Percentiles rank a stretch among this genome's conserved stretches.
phyloP scores from a whole-genome alignment of 306 rosid species.

The Lagenaria siceraria region DNA sequence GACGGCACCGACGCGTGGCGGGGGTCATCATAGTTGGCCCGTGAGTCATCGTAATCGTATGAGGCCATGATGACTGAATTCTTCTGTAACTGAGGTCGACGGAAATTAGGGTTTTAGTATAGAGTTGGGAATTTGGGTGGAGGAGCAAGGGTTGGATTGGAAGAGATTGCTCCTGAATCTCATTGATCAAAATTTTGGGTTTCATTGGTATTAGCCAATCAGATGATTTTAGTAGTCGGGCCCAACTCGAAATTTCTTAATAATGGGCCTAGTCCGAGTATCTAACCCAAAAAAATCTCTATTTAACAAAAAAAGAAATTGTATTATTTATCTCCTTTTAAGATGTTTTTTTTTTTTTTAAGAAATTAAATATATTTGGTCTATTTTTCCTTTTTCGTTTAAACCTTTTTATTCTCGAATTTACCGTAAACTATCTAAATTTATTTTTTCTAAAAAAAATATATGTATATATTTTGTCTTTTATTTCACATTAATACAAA shows the following conservation, averaged over 20 bases:
- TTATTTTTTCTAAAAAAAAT: too few species aligned
- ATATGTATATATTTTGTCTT: too few species aligned
- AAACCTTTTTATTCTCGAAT: too few species aligned
- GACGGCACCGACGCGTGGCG: slow-evolving; percentile 19
- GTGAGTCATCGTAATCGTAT: slow-evolving; percentile 45
- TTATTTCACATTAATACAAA: too few species aligned
- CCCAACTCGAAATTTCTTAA: neutral
- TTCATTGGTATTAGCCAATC: neutral
- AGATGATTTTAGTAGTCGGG: neutral
- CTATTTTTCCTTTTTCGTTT: too few species aligned
- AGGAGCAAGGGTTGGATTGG: neutral
- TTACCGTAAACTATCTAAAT: too few species aligned
- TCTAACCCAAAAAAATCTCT: too few species aligned
- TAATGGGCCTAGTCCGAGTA: too few species aligned
- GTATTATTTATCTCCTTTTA: too few species aligned
- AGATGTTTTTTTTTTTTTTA: too few species aligned
- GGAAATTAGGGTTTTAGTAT: slow-evolving; percentile 19
- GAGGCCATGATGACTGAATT: slow-evolving; percentile 32
- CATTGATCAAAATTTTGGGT: neutral
- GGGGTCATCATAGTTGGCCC: slow-evolving; percentile 27
- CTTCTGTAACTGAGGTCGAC: neutral
- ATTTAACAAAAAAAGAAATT: too few species aligned
- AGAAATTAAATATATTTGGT: too few species aligned
- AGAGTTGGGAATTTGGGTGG: neutral
- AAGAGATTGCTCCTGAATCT: neutral